Evolutionary conservation across 2,329 filamentous ascomycete genomes (phyloP).

Genomic region (Pseudogymnoascus sp.): DNA sequence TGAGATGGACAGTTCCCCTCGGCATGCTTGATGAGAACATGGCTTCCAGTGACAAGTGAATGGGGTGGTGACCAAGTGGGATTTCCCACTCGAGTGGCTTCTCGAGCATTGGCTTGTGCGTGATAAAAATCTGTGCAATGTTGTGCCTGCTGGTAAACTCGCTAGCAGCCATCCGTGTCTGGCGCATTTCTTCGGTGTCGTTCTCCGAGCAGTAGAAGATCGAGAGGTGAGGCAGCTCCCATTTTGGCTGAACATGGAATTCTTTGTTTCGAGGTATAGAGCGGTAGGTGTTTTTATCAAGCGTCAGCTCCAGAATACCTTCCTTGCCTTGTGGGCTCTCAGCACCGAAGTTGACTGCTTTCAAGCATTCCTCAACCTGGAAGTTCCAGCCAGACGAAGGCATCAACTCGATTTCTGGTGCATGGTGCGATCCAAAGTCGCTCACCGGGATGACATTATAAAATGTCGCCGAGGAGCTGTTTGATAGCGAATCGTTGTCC

Average conservation of each 20-base stretch:
- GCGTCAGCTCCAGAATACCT: conserved; percentile 32
- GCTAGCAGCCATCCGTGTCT: conserved; percentile 36
- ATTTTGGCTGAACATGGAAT: conserved; percentile 35
- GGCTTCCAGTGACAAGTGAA: conserved; percentile 42
- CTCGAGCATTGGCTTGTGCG: conserved; percentile 35
- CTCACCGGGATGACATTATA: conserved; percentile 46
- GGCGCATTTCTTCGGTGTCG: conserved; percentile 32
- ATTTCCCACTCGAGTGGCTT: conserved; percentile 27
- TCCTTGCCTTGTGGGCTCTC: conserved; percentile 29
- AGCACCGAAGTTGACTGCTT: conserved; percentile 30
- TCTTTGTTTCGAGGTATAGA: conserved; percentile 29
- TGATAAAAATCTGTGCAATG: conserved; percentile 42
- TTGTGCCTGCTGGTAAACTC: conserved; percentile 40
- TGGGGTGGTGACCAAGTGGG: conserved; percentile 33
- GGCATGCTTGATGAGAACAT: conserved; percentile 9
- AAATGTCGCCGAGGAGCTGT: conserved; percentile 31
- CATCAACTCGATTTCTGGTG: conserved; percentile 44
- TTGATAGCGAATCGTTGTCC: conserved; percentile 23
- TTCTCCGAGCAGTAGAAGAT: conserved; percentile 41
- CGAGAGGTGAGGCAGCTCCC: conserved; percentile 42
- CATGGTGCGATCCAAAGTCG: conserved; percentile 38
- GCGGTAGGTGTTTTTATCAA: conserved; percentile 33
- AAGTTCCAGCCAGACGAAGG: conserved; percentile 44
- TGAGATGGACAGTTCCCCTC: conserved; percentile 24
- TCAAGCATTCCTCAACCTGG: conserved; percentile 41